phyloP scores from a whole-genome alignment of 2,329 filamentous ascomycete species.

The Cryphonectria nitschkei region DNA sequence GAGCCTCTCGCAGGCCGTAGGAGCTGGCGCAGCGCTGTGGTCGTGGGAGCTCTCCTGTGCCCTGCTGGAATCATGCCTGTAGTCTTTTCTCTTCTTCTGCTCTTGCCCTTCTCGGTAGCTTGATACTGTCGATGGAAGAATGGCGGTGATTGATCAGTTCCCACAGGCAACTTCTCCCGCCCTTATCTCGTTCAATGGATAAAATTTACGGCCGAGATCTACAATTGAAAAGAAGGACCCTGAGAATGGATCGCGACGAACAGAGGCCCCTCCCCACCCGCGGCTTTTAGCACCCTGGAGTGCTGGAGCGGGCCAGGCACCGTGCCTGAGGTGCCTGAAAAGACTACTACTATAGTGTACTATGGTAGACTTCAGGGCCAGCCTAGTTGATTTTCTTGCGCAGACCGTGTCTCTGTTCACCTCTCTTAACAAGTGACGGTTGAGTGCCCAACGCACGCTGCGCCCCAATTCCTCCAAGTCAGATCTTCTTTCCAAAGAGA shows the following conservation, averaged over 20 bases:
- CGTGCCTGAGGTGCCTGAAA: too few species aligned
- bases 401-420: too few species aligned
- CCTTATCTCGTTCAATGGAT: neutral
- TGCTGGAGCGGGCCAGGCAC: too few species aligned
- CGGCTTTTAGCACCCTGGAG: too few species aligned
- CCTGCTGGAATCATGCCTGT: neutral
- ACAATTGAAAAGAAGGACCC: neutral
- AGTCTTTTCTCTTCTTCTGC: neutral
- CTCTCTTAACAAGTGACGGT: too few species aligned
- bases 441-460: too few species aligned
- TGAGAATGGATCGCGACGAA: neutral
- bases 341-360: too few species aligned
- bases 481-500: too few species aligned
- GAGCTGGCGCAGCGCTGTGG: neutral
- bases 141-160: neutral
- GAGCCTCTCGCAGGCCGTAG: slow-evolving; percentile 5
- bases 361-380: too few species aligned
- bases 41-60: neutral
- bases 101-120: neutral
- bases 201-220: neutral
- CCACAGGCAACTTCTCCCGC: neutral
- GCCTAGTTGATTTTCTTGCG: too few species aligned
- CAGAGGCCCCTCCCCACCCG: too few species aligned
- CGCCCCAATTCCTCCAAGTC: too few species aligned
- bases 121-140: neutral